Conservation (phyloP, 1,284 basidiomycete genomes). For the Stygiomarasmius scandens region DNA sequence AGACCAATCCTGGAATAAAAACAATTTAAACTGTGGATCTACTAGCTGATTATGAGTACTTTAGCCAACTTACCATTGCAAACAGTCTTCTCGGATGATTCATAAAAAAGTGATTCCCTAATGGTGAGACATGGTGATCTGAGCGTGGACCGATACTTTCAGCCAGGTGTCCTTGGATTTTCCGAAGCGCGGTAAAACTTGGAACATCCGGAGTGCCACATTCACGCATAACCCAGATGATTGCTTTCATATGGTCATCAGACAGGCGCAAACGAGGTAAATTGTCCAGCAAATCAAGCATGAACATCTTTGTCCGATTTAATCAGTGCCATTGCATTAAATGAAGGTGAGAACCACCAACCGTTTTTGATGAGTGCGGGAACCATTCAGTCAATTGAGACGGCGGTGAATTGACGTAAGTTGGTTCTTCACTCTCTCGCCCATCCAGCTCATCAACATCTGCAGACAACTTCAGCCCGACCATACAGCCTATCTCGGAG, state of each 20-base stretch:
- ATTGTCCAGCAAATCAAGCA: constrained; percentile 12
- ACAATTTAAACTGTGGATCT: not conserved
- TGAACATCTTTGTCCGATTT: constrained; percentile 10
- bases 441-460: too few relatives aligned
- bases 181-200: constrained; percentile 7
- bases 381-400: too few relatives aligned
- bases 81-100: constrained; percentile 29
- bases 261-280: constrained; percentile 11
- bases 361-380: too few relatives aligned
- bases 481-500: too few relatives aligned
- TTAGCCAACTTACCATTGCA: constrained; percentile 23
- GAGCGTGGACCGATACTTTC: constrained; percentile 3
- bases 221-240: constrained; percentile 12
- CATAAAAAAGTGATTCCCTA: constrained; percentile 34
- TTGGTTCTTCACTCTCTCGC: too few relatives aligned
- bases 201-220: constrained; percentile 10
- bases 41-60: not conserved
- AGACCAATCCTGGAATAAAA: constrained; percentile 33
- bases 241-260: constrained; percentile 3
- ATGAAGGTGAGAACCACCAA: too few relatives aligned
- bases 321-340: not conserved
- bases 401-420: too few relatives aligned
- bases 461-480: too few relatives aligned
- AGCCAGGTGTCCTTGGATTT: not conserved
- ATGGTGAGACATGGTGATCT: constrained; percentile 24